These are phyloP conservation scores for Auriscalpium orientale DNA, from an alignment of 768 basidiomycete genomes.

Conservation along the genomic window DNA sequence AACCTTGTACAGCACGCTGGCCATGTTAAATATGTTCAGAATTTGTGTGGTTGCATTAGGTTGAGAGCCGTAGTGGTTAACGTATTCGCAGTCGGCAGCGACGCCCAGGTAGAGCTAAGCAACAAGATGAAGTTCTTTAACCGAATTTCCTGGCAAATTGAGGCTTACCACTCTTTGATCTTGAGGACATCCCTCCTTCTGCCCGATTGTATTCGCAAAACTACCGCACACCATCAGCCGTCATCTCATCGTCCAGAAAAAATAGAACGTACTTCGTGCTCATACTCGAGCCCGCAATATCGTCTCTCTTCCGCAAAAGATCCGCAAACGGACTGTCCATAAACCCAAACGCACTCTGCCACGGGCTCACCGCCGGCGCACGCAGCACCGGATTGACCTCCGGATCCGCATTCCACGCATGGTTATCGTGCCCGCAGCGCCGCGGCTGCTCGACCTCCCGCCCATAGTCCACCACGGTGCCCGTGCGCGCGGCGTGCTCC, in stretches of 20 bases:
- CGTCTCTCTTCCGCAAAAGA: slow-evolving; percentile 40
- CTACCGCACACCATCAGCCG: slow-evolving; percentile 28
- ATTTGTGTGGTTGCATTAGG: slow-evolving; percentile 68
- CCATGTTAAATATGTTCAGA: slow-evolving; percentile 74
- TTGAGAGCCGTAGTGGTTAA: slow-evolving; percentile 50
- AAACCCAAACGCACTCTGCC: slow-evolving; percentile 35
- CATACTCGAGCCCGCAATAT: slow-evolving; percentile 45
- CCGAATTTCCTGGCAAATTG: background rate
- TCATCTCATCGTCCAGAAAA: background rate
- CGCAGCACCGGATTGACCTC: slow-evolving; percentile 43
- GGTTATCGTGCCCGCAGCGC: slow-evolving; percentile 64
- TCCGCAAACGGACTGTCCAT: slow-evolving; percentile 23
- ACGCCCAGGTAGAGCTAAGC: slow-evolving; percentile 71
- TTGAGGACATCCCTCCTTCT: slow-evolving; percentile 62
- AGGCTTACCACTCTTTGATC: slow-evolving; percentile 57
- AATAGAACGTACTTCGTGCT: slow-evolving; percentile 39
- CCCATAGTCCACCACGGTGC: slow-evolving; percentile 7
- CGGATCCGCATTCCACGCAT: slow-evolving; percentile 60
- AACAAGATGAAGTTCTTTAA: background rate
- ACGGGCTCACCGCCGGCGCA: slow-evolving; percentile 22
- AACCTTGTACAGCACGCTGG: slow-evolving; percentile 64
- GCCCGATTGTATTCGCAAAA: slow-evolving; percentile 63
- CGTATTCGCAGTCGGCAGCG: slow-evolving; percentile 82
- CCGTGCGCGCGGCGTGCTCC: slow-evolving; percentile 30
- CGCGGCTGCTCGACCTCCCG: slow-evolving; percentile 16